These are phyloP conservation scores for Plantago lanceolata DNA, from an alignment of 305 asterid genomes.

Conservation along the genomic window DNA sequence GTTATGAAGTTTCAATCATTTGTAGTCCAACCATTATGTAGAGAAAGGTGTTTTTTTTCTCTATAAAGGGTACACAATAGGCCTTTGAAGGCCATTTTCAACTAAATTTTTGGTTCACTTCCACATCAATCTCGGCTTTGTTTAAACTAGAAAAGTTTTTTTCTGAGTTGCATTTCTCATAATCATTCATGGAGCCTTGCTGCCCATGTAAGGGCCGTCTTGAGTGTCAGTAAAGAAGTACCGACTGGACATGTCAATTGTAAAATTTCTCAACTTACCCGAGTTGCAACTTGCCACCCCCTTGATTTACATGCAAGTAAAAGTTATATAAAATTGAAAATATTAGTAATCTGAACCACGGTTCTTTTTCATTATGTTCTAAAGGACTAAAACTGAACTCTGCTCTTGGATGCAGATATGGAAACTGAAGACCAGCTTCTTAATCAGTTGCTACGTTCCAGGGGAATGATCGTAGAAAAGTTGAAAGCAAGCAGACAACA, in stretches of 20 bases:
- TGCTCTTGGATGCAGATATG: constrained; percentile 44
- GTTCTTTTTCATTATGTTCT: constrained; percentile 14
- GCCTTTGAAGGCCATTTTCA: neutral
- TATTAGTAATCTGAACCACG: neutral
- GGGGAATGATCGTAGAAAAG: constrained; percentile 59
- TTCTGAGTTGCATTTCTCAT: neutral
- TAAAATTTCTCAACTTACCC: too few relatives aligned
- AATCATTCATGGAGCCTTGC: neutral
- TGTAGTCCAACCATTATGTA: neutral
- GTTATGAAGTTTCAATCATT: neutral
- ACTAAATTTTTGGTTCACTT: too few relatives aligned
- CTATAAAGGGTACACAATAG: too few relatives aligned
- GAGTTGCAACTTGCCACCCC: too few relatives aligned
- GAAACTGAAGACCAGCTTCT: constrained; percentile 76
- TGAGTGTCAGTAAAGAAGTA: neutral
- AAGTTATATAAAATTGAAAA: neutral
- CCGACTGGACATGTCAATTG: neutral
- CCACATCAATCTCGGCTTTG: neutral
- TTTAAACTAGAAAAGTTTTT: neutral
- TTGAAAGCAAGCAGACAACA: constrained; percentile 65
- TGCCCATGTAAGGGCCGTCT: neutral
- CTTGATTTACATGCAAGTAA: too few relatives aligned
- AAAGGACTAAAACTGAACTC: constrained; percentile 12
- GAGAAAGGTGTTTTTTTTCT: too few relatives aligned
- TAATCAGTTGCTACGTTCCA: constrained; percentile 57